These are phyloP conservation scores for Suillus fuscotomentosus DNA, from an alignment of 768 basidiomycete genomes.

Conservation along the genomic window DNA sequence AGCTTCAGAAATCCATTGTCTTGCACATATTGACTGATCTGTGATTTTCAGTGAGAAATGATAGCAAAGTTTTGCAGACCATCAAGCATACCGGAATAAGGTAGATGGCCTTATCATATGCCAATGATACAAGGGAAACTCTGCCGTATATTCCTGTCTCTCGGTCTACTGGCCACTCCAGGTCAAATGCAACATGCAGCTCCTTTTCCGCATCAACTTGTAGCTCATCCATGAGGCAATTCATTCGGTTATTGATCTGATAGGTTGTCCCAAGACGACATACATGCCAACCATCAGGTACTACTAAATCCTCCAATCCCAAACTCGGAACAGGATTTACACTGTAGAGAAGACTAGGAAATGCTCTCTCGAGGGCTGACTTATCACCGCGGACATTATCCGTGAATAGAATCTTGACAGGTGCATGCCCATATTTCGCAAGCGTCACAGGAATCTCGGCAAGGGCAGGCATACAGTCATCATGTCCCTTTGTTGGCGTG, in stretches of 20 bases:
- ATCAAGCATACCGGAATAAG: neutral
- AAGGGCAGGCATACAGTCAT: constrained; percentile 27
- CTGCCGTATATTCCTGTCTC: neutral
- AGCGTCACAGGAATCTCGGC: constrained; percentile 23
- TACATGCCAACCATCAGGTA: constrained; percentile 6
- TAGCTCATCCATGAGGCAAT: constrained; percentile 4
- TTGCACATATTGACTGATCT: neutral
- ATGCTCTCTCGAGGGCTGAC: constrained; percentile 15
- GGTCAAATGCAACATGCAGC: constrained; percentile 5
- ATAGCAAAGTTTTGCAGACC: no score
- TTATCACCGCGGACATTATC: constrained; percentile 31
- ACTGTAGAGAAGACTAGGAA: constrained; percentile 19
- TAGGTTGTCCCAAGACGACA: neutral
- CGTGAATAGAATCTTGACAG: constrained; percentile 26
- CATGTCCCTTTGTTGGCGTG: constrained; percentile 32
- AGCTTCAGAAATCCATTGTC: constrained; percentile 5
- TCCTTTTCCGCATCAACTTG: neutral
- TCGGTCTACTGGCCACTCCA: constrained; percentile 10
- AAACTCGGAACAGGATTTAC: constrained; percentile 21
- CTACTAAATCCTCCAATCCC: neutral
- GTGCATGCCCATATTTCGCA: constrained; percentile 23
- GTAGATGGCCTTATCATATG: constrained; percentile 5
- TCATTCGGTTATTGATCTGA: constrained; percentile 1
- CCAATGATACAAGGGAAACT: constrained; percentile 1
- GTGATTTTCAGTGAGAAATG: neutral